phyloP scores from a whole-genome alignment of 768 basidiomycete genomes.

The Cytidiella melzeri region DNA sequence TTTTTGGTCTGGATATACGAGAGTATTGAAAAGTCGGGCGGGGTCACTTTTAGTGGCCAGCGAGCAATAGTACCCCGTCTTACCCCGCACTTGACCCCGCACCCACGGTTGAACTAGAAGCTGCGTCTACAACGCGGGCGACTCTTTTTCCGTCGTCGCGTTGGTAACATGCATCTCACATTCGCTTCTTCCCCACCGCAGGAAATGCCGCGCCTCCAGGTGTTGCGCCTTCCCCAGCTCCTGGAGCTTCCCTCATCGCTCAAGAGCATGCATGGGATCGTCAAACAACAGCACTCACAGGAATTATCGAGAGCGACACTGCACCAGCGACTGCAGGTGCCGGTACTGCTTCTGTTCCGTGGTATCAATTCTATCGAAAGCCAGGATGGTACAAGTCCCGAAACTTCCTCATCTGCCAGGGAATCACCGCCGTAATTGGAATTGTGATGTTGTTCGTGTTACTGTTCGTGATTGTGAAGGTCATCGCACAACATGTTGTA shows the following conservation, averaged over 20 bases:
- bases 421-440: slow-evolving; percentile 40
- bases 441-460: slow-evolving; percentile 64
- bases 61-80: not conserved
- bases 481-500: slow-evolving; percentile 60
- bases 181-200: not conserved
- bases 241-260: not conserved
- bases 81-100: not conserved
- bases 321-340: not conserved
- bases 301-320: not conserved
- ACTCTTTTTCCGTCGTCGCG: not conserved
- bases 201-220: not conserved
- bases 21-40: not conserved
- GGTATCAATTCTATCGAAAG: not conserved
- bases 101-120: not conserved
- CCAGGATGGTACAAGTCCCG: slow-evolving; percentile 18
- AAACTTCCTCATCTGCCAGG: slow-evolving; percentile 57
- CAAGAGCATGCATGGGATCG: not conserved
- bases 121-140: not conserved
- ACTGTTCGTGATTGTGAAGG: slow-evolving; percentile 60
- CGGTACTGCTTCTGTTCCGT: not conserved
- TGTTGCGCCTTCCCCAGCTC: not conserved
- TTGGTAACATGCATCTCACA: not conserved
- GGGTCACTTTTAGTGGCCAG: not conserved
- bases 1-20: not conserved
- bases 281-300: not conserved